Percentiles rank a stretch among this genome's conserved stretches.
Conservation (phyloP, 345 rosid species). For the Eucalyptus leucophloia region DNA sequence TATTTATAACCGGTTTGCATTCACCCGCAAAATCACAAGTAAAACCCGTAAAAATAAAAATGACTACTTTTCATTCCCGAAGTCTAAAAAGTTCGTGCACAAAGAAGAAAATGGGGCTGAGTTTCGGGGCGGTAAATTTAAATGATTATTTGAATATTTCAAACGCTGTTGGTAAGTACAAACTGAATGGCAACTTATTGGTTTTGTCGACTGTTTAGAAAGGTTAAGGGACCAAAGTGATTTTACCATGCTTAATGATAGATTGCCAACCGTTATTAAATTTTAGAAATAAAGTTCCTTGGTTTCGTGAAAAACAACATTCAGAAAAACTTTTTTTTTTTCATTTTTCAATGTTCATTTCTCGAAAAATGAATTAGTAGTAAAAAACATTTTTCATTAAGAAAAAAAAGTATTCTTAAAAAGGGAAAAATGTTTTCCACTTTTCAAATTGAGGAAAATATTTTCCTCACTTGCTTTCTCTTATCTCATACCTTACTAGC, state of each 20-base stretch:
- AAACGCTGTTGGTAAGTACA: neutral
- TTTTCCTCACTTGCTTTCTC: no score
- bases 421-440: fast-evolving
- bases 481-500: no score
- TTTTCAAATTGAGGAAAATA: no score
- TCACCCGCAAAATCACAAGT: neutral
- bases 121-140: neutral
- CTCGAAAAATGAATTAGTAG: fast-evolving
- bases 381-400: fast-evolving
- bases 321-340: fast-evolving
- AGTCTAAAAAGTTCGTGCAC: neutral
- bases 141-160: neutral
- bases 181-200: neutral
- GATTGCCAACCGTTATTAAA: neutral
- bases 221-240: neutral
- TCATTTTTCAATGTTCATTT: fast-evolving
- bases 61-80: neutral
- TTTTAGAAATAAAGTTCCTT: neutral
- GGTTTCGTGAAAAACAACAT: no score
- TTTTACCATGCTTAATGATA: neutral
- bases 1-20: neutral
- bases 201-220: neutral
- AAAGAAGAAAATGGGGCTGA: neutral
- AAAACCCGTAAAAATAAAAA: neutral
- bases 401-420: no score